A percentile compares a stretch with the other conserved stretches of the same genome.
These are phyloP conservation scores for Nicotiana noctiflora DNA, from an alignment of 257 asterid genomes.

Conservation along the genomic window DNA sequence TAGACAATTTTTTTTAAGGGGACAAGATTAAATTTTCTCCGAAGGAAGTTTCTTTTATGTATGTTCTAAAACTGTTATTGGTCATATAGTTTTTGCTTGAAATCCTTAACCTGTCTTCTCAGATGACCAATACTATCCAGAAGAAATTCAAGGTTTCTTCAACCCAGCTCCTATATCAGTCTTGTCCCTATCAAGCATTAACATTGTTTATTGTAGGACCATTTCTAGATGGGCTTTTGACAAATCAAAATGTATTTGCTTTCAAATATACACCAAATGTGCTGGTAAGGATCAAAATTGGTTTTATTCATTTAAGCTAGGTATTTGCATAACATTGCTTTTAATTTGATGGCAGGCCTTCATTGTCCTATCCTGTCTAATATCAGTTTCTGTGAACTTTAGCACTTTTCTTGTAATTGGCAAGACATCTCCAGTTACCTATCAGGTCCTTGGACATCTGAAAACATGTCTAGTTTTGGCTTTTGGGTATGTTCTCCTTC, in stretches of 20 bases:
- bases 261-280: constrained; percentile 77
- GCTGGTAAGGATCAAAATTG: constrained; percentile 45
- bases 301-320: constrained; percentile 6
- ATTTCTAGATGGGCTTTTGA: constrained; percentile 68
- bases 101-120: constrained; percentile 43
- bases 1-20: not conserved
- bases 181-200: constrained; percentile 78
- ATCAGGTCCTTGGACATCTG: constrained; percentile 82
- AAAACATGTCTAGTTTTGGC: constrained; percentile 32
- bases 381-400: constrained; percentile 56
- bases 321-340: constrained; percentile 16
- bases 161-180: constrained; percentile 64
- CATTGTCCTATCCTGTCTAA: constrained; percentile 40
- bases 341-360: constrained; percentile 44
- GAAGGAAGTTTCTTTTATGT: too few relatives aligned
- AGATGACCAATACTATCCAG: constrained; percentile 91
- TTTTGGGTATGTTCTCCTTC: constrained; percentile 54
- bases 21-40: not conserved
- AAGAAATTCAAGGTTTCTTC: constrained; percentile 33
- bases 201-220: constrained; percentile 66
- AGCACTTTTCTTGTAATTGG: constrained; percentile 86
- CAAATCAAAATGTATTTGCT: constrained; percentile 13
- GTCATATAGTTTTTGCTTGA: constrained; percentile 5
- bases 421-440: constrained; percentile 23
- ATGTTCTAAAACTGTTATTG: too few relatives aligned